Evolutionary conservation across 306 rosid species (phyloP).

Genomic region (Prunus fruticosa): DNA sequence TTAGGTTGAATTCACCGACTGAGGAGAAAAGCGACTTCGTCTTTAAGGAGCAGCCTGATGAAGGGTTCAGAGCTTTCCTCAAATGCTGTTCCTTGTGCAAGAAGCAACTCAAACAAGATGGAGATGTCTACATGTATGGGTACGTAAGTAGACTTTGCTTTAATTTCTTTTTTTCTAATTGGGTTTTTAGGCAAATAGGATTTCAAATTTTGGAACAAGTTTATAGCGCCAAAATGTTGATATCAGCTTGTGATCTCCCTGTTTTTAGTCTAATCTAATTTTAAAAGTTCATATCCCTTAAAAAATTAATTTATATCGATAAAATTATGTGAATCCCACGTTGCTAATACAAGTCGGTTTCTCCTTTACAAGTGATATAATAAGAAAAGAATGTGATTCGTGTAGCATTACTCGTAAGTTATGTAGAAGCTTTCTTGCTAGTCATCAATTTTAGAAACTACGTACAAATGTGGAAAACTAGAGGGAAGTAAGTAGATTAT

Average conservation of each 20-base stretch:
- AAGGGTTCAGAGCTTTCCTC: slow-evolving; percentile 13
- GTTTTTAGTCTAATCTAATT: neutral
- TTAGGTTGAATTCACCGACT: neutral
- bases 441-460: neutral
- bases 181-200: neutral
- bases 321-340: neutral
- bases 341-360: neutral
- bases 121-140: slow-evolving; percentile 27
- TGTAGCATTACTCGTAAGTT: neutral
- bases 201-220: neutral
- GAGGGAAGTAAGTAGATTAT: too few species aligned
- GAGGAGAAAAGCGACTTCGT: neutral
- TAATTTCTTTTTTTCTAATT: neutral
- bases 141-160: neutral
- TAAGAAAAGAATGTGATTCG: neutral
- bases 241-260: neutral
- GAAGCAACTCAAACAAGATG: neutral
- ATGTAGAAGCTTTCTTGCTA: neutral
- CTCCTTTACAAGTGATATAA: neutral
- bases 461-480: too few species aligned
- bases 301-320: neutral
- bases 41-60: neutral
- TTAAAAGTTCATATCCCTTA: neutral
- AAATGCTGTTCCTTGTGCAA: slow-evolving; percentile 22
- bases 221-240: neutral